A percentile compares a stretch with the other conserved stretches of the same genome.
Conservation (phyloP, 345 rosid species). For the Eutrema yunnanense region DNA sequence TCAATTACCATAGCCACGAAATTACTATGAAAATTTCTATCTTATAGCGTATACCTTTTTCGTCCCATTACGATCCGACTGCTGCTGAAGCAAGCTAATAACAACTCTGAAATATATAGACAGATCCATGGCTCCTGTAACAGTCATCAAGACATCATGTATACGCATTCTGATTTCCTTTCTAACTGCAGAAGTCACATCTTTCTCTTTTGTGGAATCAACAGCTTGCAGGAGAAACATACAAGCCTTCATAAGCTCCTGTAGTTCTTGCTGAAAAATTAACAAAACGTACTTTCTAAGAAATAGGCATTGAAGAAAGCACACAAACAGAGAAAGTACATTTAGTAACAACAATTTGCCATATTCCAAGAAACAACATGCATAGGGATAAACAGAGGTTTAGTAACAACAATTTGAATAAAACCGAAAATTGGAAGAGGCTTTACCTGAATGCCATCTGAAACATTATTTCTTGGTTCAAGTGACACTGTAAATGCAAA, state of each 20-base stretch:
- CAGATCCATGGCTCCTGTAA: conserved; percentile 53
- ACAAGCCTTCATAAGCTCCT: conserved; percentile 68
- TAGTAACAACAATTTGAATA: neutral
- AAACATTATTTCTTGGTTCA: conserved; percentile 47
- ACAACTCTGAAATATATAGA: conserved; percentile 66
- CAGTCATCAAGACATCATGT: conserved; percentile 51
- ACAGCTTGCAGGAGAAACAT: conserved; percentile 45
- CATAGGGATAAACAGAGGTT: neutral
- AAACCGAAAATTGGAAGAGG: neutral
- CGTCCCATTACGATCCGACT: conserved; percentile 47
- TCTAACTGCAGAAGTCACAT: conserved; percentile 33
- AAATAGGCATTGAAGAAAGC: neutral
- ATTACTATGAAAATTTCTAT: neutral
- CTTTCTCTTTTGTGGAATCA: conserved; percentile 45
- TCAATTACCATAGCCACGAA: neutral
- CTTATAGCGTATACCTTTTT: conserved; percentile 53
- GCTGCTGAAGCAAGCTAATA: conserved; percentile 53
- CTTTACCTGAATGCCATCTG: conserved; percentile 64
- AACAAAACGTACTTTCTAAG: neutral
- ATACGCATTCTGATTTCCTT: conserved; percentile 51
- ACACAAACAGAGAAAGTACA: neutral
- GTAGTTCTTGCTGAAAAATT: conserved; percentile 51
- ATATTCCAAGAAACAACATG: neutral
- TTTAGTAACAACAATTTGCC: neutral
- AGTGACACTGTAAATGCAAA: conserved; percentile 55